phyloP scores from a whole-genome alignment of 768 basidiomycete genomes.

The Leccinum fibrillosum region DNA sequence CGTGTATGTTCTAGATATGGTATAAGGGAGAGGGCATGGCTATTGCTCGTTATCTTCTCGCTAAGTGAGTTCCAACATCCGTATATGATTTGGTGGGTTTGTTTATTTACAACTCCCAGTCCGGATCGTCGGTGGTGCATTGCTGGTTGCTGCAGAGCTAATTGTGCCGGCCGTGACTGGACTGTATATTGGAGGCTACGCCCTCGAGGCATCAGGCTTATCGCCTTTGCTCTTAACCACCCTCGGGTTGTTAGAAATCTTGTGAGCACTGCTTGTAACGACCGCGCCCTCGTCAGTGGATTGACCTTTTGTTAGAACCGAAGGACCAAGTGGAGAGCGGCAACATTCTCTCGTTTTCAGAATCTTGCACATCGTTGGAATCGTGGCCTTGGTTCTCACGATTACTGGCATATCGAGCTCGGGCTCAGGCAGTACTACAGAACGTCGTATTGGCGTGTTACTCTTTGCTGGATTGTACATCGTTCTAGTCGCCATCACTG shows the following conservation, averaged over 20 bases:
- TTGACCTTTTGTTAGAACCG: constrained; percentile 23
- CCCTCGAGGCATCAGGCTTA: constrained; percentile 37
- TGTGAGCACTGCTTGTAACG: constrained; percentile 26
- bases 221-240: constrained; percentile 38
- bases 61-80: constrained; percentile 38
- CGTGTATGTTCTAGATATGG: constrained; percentile 53
- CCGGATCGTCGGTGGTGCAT: constrained; percentile 53
- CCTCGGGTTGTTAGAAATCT: constrained; percentile 33
- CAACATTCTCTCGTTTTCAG: constrained; percentile 14
- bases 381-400: constrained; percentile 28
- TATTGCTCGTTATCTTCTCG: constrained; percentile 63
- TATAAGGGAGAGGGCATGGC: constrained; percentile 59
- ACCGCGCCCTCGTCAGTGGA: background rate
- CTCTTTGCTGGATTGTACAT: constrained; percentile 38
- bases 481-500: constrained; percentile 42
- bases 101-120: constrained; percentile 34
- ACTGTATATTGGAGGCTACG: constrained; percentile 52
- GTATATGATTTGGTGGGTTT: background rate
- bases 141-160: constrained; percentile 54
- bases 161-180: constrained; percentile 36
- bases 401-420: constrained; percentile 31
- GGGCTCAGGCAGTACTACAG: constrained; percentile 13
- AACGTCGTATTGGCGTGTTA: constrained; percentile 34
- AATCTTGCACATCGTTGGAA: constrained; percentile 29
- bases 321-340: constrained; percentile 24